Conservation (phyloP, 2,329 filamentous ascomycete genomes). For the Botrytis sinoallii region DNA sequence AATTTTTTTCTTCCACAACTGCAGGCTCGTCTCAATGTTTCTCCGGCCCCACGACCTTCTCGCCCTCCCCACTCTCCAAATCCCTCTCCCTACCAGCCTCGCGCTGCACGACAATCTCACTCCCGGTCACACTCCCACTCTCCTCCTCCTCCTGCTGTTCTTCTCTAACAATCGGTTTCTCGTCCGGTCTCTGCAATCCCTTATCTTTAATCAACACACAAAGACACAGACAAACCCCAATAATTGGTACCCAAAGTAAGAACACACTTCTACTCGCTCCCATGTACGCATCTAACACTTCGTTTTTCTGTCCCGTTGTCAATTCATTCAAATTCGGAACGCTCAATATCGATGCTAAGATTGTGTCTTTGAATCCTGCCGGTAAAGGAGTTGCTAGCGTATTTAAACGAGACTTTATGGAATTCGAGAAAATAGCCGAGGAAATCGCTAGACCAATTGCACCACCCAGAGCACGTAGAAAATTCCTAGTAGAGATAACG, state of each 20-base stretch:
- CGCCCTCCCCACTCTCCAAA: not conserved
- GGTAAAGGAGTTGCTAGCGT: conserved; percentile 25
- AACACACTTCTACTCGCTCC: conserved; percentile 54
- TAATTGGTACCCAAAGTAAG: conserved; percentile 53
- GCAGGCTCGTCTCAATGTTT: not conserved
- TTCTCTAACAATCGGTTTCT: conserved; percentile 18
- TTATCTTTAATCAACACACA: conserved; percentile 52
- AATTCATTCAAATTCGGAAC: conserved; percentile 30
- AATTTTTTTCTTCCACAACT: not conserved
- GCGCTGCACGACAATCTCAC: not conserved
- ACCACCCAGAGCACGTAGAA: conserved; percentile 58
- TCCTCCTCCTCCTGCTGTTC: not conserved
- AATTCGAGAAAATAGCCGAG: conserved; percentile 47
- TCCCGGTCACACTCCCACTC: not conserved
- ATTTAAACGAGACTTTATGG: conserved; percentile 31
- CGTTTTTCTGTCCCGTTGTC: conserved; percentile 30
- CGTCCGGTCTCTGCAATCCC: conserved; percentile 42
- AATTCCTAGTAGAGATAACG: conserved; percentile 61
- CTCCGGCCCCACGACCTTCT: not conserved
- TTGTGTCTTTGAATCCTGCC: conserved; percentile 21
- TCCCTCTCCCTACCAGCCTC: not conserved
- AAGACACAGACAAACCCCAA: conserved; percentile 48
- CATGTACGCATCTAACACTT: conserved; percentile 51
- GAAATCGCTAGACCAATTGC: conserved; percentile 56
- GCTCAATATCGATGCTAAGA: conserved; percentile 31